Conservation (phyloP, 306 rosid species). For the Albizia julibrissin region DNA sequence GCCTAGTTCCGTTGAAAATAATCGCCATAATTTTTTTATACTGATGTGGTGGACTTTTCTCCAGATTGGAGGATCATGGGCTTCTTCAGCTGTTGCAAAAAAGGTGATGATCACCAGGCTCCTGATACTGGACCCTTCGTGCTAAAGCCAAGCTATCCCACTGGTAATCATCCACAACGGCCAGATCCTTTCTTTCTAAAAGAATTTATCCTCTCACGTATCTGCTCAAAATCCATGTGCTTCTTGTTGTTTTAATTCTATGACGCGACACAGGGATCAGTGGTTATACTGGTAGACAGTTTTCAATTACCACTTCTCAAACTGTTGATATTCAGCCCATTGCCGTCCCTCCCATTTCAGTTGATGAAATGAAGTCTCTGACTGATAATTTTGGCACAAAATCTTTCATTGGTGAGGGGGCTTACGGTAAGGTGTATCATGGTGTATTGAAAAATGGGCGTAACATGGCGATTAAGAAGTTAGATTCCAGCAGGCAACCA, state of each 20-base stretch:
- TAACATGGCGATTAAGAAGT: constrained; percentile 50
- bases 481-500: constrained; percentile 54
- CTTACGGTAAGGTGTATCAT: constrained; percentile 50
- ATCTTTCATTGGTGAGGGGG: constrained; percentile 57
- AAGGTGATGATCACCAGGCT: constrained; percentile 47
- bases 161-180: constrained; percentile 39
- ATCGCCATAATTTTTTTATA: background rate
- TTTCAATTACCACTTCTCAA: constrained; percentile 34
- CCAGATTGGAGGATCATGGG: constrained; percentile 46
- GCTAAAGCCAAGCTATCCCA: constrained; percentile 31
- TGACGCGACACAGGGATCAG: constrained; percentile 46
- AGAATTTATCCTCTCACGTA: background rate
- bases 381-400: constrained; percentile 52
- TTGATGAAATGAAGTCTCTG: constrained; percentile 49
- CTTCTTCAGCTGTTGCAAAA: constrained; percentile 65
- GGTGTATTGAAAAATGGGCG: constrained; percentile 47
- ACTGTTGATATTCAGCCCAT: constrained; percentile 55
- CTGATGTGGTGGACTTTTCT: constrained; percentile 13
- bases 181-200: background rate
- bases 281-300: constrained; percentile 45
- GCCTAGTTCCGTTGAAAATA: background rate
- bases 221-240: background rate
- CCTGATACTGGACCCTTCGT: constrained; percentile 36
- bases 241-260: constrained; percentile 14
- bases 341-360: constrained; percentile 47